Base-by-base conservation (phyloP, 2,329 filamentous ascomycete species). In the Aspergillus fructus region DNA sequence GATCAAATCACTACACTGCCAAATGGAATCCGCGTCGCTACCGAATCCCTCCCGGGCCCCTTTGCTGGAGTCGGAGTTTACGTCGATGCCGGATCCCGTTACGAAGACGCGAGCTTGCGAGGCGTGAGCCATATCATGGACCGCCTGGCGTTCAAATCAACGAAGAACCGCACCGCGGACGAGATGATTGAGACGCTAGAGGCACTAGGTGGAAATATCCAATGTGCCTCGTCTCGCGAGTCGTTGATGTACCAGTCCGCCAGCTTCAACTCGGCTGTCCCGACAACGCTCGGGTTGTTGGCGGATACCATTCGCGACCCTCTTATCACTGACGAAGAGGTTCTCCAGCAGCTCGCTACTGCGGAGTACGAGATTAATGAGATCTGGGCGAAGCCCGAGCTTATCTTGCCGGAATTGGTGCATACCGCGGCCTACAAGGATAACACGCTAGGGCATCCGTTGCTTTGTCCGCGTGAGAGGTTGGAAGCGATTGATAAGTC, bases 231-330 rank as follows among this genome's bases (percentile, higher is more conserved):
- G 1, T 96, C 92, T 2, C 84, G 94, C 63, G 94, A 99, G 77
- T 91, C 91, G 56, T 85, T 99, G 78, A 99, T 99, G 94, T 99
- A 99, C 80, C 94, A 99, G 76, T 91, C 92, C 1, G 94, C 94
- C 24, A 97, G 93, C 30, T 99, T 99, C 84, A 99, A 99, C 79
- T 89, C 88, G 24, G 89, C 91, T 17, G 92, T 99, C 8, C 88
- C 90, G 6, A 86, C 86, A 8, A 91, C 93, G 12, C 85, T 96
- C 23, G 91, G 83, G 30, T 78, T 99, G 17, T 84, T 99, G 41
- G 93, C 94, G 58, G 94, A 99, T 74, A 97, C 94, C 33, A 96
- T 99, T 61, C 89, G 91, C 58, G 85, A 96, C 64, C 91, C 94
- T 5, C 75, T 83, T 55, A 89, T 97, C 64, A 96, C 91, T 8